Conservation (phyloP, 345 rosid species). For the Mercurialis annua region DNA sequence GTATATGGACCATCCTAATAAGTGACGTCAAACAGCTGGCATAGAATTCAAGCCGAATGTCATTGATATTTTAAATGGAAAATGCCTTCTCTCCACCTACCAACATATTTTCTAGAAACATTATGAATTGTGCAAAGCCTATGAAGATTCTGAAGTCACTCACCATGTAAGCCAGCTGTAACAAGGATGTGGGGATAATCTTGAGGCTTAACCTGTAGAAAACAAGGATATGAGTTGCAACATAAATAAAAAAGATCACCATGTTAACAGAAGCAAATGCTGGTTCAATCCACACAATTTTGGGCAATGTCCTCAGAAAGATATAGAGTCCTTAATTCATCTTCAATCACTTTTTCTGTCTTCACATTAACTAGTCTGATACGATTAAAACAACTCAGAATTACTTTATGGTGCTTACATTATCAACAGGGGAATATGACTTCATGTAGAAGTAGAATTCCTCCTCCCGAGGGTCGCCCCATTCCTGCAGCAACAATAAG, state of each 20-base stretch:
- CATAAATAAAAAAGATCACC: neutral
- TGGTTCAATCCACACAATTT: neutral
- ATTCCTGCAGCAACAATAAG: constrained; percentile 56
- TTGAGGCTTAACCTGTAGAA: constrained; percentile 71
- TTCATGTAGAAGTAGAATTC: constrained; percentile 86
- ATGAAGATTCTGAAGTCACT: constrained; percentile 17
- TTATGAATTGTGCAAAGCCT: no score
- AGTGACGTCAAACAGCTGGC: no score
- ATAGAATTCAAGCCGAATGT: no score
- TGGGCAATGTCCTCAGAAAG: no score
- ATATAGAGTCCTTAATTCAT: no score
- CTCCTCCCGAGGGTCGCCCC: constrained; percentile 96
- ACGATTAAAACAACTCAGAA: constrained; percentile 4
- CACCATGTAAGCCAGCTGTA: constrained; percentile 86
- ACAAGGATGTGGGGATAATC: constrained; percentile 78
- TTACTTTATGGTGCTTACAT: constrained; percentile 45
- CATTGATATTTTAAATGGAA: no score
- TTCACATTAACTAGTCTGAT: neutral
- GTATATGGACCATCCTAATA: no score
- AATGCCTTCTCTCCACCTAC: no score
- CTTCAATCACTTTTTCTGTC: no score
- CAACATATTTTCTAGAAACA: no score
- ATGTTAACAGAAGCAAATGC: neutral
- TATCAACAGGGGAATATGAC: constrained; percentile 94
- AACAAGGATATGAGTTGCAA: constrained; percentile 7